Base-by-base conservation (phyloP, 805 yeast genomes). In the Cyberlindnera galapagoensis region DNA sequence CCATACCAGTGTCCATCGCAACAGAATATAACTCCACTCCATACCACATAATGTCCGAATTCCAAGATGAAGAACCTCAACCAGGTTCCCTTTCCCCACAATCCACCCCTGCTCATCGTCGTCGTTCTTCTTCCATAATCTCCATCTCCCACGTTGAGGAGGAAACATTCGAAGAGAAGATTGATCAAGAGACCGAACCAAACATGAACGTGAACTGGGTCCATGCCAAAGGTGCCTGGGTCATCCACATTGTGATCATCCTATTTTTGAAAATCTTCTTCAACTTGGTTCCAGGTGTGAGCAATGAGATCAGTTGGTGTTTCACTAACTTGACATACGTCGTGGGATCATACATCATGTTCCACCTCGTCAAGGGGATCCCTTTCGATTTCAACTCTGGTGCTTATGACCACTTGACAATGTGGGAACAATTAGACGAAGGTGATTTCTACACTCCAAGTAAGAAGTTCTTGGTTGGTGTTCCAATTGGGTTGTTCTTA, bases 371-470 rank as follows among this genome's bases (percentile, higher is more conserved):
- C 27, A 92, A 90, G 51, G 98, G 98, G 23, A 87, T 95, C 3
- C 98, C 98, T 1, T 92, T 90, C 54, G 98, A 92, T 49, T 88
- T 90, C 64, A 92, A 88, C 54, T 80, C 83, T 24, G 98, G 98
- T 26, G 97, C 97, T 0, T 92, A 82, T 59, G 98, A 90, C 55
- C 80, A 85, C 51, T 68, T 90, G 45, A 92, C 96, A 15, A 86
- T 90, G 97, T 90, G 98, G 98, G 98, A 90, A 60, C 98, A 90
- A 60, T 80, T 66, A 23, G 94, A 84, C 57, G 78, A 88, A 50
- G 98, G 97, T 38, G 97, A 87, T 53, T 94, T 87, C 58, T 90
- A 88, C 57, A 92, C 98, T 0, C 98, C 98, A 9, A 79, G 95
- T 23, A 88, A 92, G 66, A 90, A 90, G 60, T 90, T 87, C 53